phyloP scores from a whole-genome alignment of 2,329 filamentous ascomycete species.

The Elsinoe ampelina region DNA sequence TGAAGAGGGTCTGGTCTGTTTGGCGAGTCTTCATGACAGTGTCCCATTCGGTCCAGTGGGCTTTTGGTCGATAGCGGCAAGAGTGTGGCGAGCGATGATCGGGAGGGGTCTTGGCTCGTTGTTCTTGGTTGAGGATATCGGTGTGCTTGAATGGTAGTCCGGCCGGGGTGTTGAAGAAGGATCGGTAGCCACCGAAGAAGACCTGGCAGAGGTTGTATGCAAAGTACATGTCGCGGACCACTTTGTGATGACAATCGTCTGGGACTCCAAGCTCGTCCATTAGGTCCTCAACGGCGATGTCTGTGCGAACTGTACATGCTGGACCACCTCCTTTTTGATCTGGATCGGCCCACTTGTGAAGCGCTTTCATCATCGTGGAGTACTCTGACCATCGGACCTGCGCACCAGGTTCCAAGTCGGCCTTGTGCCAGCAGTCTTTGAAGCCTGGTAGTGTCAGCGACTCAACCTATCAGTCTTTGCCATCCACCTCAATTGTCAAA shows the following conservation, averaged over 20 bases:
- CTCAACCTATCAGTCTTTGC: constrained; percentile 20
- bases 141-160: constrained; percentile 29
- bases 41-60: constrained; percentile 30
- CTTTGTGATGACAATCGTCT: constrained; percentile 28
- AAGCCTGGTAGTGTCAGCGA: constrained; percentile 30
- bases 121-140: constrained; percentile 32
- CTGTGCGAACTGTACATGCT: background rate
- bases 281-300: background rate
- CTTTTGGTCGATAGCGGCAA: constrained; percentile 27
- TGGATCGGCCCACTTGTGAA: background rate
- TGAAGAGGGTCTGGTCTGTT: constrained; percentile 1
- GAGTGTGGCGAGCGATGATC: constrained; percentile 32
- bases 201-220: constrained; percentile 31
- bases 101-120: constrained; percentile 31
- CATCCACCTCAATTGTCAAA: background rate
- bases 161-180: constrained; percentile 30
- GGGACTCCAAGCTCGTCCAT: constrained; percentile 22
- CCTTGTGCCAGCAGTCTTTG: constrained; percentile 38
- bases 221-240: constrained; percentile 31
- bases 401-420: constrained; percentile 35
- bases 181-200: constrained; percentile 29
- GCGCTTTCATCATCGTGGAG: constrained; percentile 26
- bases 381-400: constrained; percentile 32
- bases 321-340: background rate
- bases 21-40: constrained; percentile 16